Evolutionary conservation across 371 early-diverging fungal species (phyloP).

Genomic region (Blakeslea trispora): DNA sequence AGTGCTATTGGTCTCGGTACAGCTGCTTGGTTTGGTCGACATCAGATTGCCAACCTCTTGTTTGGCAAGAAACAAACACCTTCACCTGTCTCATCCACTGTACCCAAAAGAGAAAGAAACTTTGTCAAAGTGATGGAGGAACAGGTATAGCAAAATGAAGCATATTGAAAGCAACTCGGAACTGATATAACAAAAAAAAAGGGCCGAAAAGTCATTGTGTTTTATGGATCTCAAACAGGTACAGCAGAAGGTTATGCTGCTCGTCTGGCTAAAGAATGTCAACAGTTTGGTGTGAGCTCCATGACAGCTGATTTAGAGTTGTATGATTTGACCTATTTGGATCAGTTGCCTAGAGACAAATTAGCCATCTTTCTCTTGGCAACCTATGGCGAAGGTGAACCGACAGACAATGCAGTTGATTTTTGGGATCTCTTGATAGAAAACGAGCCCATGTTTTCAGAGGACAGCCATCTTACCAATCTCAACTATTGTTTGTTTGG

Average conservation of each 20-base stretch:
- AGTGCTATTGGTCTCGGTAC: conserved; percentile 54
- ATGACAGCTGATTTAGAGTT: conserved; percentile 87
- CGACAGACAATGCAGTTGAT: conserved; percentile 91
- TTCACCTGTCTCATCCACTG: conserved; percentile 2
- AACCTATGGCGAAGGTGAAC: conserved; percentile 92
- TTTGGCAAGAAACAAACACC: conserved; percentile 23
- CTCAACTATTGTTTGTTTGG: conserved; percentile 87
- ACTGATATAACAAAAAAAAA: conserved; percentile 51
- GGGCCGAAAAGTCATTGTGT: conserved; percentile 73
- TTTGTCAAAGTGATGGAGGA: conserved; percentile 67
- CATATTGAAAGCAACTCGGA: too few relatives aligned
- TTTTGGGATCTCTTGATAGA: conserved; percentile 81
- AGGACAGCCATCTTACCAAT: conserved; percentile 53
- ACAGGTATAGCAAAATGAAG: conserved; percentile 49
- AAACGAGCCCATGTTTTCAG: conserved; percentile 70
- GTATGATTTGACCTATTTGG: conserved; percentile 80
- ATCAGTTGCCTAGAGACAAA: conserved; percentile 60
- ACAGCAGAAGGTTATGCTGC: conserved; percentile 95
- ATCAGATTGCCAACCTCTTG: conserved; percentile 32
- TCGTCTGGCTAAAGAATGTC: conserved; percentile 84
- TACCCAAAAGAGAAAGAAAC: conserved; percentile 50
- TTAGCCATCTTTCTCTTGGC: conserved; percentile 85
- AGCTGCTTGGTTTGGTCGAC: conserved; percentile 48
- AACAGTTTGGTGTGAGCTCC: conserved; percentile 72
- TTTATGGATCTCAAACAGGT: conserved; percentile 97